phyloP scores from a whole-genome alignment of 805 yeast genomes.

The Metschnikowia borealis region DNA sequence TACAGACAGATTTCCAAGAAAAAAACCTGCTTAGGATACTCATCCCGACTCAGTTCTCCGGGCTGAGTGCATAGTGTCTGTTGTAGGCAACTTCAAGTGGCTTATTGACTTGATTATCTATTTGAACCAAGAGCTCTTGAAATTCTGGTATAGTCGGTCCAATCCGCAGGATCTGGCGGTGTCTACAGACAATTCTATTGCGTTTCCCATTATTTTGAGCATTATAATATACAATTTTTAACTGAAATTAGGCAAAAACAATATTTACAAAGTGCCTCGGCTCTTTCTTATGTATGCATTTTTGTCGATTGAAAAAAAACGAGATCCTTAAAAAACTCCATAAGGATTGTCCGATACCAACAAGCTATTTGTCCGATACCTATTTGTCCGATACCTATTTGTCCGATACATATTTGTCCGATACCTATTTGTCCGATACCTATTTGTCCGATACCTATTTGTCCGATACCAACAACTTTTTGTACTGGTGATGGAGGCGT shows the following conservation, averaged over 20 bases:
- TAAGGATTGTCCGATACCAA: conserved; percentile 44
- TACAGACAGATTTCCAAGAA: conserved; percentile 65
- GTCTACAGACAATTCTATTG: conserved; percentile 38
- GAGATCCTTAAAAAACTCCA: conserved; percentile 55
- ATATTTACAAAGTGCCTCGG: conserved; percentile 72
- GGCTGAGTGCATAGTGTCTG: conserved; percentile 58
- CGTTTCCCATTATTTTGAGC: conserved; percentile 56
- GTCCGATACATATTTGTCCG: no score
- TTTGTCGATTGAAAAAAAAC: conserved; percentile 60
- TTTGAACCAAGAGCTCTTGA: conserved; percentile 67
- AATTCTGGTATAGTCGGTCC: conserved; percentile 31
- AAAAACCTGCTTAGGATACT: conserved; percentile 47
- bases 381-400: no score
- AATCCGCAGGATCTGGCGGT: conserved; percentile 19
- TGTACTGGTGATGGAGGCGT: no score
- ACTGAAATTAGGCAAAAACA: no score
- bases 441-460: no score
- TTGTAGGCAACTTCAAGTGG: conserved; percentile 84
- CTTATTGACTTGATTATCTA: conserved; percentile 71
- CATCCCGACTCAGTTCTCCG: conserved; percentile 52
- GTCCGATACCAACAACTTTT: no score
- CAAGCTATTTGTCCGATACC: conserved; percentile 46
- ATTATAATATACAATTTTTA: no score
- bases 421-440: no score
- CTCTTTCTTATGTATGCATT: conserved; percentile 62